Evolutionary conservation across 2,329 filamentous ascomycete genomes (phyloP), one percentile per base, ranked within the genome.

Genomic region (Triangularia setosa): DNA sequence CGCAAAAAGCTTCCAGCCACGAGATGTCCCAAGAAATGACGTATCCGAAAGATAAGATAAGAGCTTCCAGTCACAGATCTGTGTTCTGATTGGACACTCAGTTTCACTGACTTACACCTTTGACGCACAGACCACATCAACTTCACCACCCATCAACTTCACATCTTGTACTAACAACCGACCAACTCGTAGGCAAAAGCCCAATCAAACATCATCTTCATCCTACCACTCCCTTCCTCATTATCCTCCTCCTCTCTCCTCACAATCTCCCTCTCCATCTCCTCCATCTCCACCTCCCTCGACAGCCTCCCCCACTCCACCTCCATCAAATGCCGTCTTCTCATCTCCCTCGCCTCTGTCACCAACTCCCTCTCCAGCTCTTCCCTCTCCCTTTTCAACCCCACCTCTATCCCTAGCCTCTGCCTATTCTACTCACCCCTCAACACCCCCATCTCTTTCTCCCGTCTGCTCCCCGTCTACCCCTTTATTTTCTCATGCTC

Each of bases 231-330:
- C 30, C 24, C 44, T 4, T 11, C 44, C 8, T 60, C 48, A 23
- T 57, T 54, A 55, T 66, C 62, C 64, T 70, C 40, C 5, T 18
- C 18, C 40, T 21, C n/a, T n/a, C 40, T 9, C 40, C 3, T 12
- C 5, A 71, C 72, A 35, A 71, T 76, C 60, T 83, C 78, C 52
- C 81, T 72, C 73, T 84, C 82, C 2, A 77, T 72, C 14, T 68
- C 61, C 70, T 82, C 78, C 70, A 76, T 73, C 28, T 77, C 78
- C 6, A 84, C 83, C 5, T 76, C 71, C 4, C 79, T 67, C 3
- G 84, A 79, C 52, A 77, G 75, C 35, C 75, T 73, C 24, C 80
- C 72, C 84, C 84, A 87, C 63, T 73, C 75, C 63, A 75, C 72
- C n/a, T 69, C 70, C 58, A 72, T 72, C 60, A 79, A 78, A 0